These are phyloP conservation scores for Fusarium denticulatum DNA, from an alignment of 2,329 filamentous ascomycete genomes.

Conservation along the genomic window DNA sequence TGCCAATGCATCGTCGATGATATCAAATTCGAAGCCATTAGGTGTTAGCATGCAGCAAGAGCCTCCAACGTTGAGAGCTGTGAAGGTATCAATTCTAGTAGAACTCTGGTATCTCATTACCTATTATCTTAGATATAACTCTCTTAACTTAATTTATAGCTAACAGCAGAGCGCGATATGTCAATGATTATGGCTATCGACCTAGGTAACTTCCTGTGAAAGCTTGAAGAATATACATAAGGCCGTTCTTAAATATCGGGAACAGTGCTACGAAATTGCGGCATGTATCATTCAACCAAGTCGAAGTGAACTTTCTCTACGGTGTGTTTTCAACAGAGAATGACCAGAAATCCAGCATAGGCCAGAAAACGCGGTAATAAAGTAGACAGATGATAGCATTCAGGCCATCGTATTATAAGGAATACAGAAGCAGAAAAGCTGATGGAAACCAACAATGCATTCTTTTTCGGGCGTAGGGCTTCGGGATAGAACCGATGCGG, in stretches of 20 bases:
- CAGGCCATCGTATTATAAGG: neutral
- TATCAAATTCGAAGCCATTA: neutral
- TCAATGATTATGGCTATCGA: neutral
- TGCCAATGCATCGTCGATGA: neutral
- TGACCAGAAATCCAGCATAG: neutral
- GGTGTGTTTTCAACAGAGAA: neutral
- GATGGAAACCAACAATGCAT: constrained; percentile 21
- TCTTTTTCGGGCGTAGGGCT: constrained; percentile 36
- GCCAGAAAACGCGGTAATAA: neutral
- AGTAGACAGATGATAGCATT: neutral
- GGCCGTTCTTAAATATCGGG: neutral
- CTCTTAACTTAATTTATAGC: neutral
- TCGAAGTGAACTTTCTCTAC: neutral
- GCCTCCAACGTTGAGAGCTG: neutral
- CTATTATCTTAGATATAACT: neutral
- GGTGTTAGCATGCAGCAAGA: neutral
- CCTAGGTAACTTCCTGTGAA: neutral
- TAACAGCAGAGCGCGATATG: neutral
- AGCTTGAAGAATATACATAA: neutral
- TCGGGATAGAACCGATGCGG: constrained; percentile 15
- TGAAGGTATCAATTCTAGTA: neutral
- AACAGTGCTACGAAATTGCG: neutral
- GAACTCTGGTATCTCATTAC: neutral
- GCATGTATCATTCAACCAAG: neutral
- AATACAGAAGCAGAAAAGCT: neutral